Evolutionary conservation across 148 eudicot genomes (phyloP).

Genomic region (Chenopodium formosanum): DNA sequence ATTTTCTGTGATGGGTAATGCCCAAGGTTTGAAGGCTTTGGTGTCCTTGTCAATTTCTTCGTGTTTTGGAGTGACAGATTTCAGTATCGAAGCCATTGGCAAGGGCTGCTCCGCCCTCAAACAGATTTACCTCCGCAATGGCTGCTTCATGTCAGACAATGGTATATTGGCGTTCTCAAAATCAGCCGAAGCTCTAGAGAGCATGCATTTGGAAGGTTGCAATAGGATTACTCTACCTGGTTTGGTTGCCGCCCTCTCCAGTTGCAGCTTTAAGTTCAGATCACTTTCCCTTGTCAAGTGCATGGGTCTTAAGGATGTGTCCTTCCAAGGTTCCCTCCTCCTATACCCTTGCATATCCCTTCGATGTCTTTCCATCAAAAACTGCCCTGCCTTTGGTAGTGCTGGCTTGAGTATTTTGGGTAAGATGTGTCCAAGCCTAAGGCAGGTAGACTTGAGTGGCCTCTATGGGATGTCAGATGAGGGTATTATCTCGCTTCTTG

Average conservation of each 20-base stretch:
- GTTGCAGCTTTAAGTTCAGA: constrained; percentile 50
- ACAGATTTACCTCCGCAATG: constrained; percentile 59
- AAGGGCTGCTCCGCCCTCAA: constrained; percentile 65
- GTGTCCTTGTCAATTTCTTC: constrained; percentile 51
- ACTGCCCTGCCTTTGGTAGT: constrained; percentile 67
- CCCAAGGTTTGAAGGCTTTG: constrained; percentile 53
- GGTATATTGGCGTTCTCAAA: constrained; percentile 64
- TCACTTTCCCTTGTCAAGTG: constrained; percentile 72
- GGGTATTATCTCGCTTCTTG: constrained; percentile 57
- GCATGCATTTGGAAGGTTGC: constrained; percentile 76
- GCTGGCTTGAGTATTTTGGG: constrained; percentile 58
- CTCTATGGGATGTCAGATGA: constrained; percentile 61
- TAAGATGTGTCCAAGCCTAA: constrained; percentile 67
- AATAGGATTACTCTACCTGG: constrained; percentile 62
- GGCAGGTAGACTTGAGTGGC: constrained; percentile 65
- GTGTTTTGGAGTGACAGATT: constrained; percentile 70
- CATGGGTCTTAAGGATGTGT: constrained; percentile 63
- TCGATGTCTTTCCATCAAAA: constrained; percentile 52
- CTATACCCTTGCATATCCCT: constrained; percentile 55
- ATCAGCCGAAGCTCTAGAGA: constrained; percentile 59
- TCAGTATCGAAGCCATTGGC: constrained; percentile 68
- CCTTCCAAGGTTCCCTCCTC: constrained; percentile 22
- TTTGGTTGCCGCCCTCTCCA: constrained; percentile 47
- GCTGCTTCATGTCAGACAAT: constrained; percentile 62
- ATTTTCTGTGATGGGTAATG: constrained; percentile 89